These are phyloP conservation scores for Pichia heedii DNA, from an alignment of 805 yeast genomes.

Conservation along the genomic window DNA sequence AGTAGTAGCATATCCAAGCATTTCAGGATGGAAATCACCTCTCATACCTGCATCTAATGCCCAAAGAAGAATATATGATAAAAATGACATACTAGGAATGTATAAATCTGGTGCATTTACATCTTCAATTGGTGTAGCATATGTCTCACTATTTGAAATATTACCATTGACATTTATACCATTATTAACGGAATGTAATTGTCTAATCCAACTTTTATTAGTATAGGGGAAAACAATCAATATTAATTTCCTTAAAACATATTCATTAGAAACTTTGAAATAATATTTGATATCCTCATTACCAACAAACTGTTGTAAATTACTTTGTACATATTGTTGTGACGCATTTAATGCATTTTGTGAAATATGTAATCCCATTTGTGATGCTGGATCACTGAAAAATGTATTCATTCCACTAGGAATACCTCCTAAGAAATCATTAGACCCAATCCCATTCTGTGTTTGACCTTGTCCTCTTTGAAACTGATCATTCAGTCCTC, in stretches of 20 bases:
- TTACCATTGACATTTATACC: slow-evolving; percentile 17
- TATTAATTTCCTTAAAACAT: slow-evolving; percentile 65
- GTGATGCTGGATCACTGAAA: slow-evolving; percentile 70
- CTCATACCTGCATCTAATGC: slow-evolving; percentile 78
- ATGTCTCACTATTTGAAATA: slow-evolving; percentile 27
- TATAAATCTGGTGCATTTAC: slow-evolving; percentile 94
- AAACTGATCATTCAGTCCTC: slow-evolving; percentile 1
- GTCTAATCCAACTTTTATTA: slow-evolving; percentile 75
- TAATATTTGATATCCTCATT: slow-evolving; percentile 65
- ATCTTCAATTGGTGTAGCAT: slow-evolving; percentile 76
- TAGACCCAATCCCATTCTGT: neutral
- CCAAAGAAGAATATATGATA: slow-evolving; percentile 78
- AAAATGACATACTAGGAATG: slow-evolving; percentile 88
- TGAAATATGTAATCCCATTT: slow-evolving; percentile 83
- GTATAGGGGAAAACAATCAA: slow-evolving; percentile 80
- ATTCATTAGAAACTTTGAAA: slow-evolving; percentile 85
- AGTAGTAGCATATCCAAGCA: slow-evolving; percentile 79
- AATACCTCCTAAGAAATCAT: neutral
- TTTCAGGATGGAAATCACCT: slow-evolving; percentile 88
- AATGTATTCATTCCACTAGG: slow-evolving; percentile 30
- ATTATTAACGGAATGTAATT: slow-evolving; percentile 29
- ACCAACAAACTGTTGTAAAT: slow-evolving; percentile 44
- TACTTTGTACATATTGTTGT: slow-evolving; percentile 69
- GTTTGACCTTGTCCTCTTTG: slow-evolving; percentile 14
- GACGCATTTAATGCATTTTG: slow-evolving; percentile 77